Percentiles rank a stretch among this genome's conserved stretches.
These are phyloP conservation scores for Solanum lignicaule DNA, from an alignment of 257 asterid genomes.

Conservation along the genomic window DNA sequence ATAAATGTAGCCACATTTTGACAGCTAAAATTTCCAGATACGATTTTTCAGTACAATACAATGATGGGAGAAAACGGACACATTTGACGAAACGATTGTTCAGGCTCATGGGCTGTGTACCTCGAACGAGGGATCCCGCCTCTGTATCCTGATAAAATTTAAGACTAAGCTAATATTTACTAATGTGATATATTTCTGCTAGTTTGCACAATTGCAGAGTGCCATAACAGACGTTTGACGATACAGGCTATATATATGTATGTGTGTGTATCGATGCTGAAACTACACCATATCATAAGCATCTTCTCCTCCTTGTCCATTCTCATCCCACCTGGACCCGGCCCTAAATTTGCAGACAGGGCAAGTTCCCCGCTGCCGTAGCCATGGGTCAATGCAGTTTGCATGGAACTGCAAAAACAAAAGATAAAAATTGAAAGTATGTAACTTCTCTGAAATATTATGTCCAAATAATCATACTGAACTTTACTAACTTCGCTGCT, in stretches of 20 bases:
- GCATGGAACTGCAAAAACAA: conserved; percentile 68
- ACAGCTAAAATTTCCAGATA: neutral
- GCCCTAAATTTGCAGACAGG: conserved; percentile 94
- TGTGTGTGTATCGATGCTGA: neutral
- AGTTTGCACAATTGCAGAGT: neutral
- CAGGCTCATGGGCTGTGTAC: neutral
- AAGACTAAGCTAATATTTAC: neutral
- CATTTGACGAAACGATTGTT: neutral
- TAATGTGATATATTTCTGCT: neutral
- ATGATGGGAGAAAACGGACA: neutral
- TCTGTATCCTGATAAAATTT: neutral
- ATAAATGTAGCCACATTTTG: neutral
- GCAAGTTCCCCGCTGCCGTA: conserved; percentile 95
- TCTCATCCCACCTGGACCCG: conserved; percentile 57
- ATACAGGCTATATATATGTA: neutral
- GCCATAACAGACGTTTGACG: neutral
- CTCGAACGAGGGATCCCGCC: neutral
- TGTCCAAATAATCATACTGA: neutral
- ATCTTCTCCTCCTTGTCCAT: conserved; percentile 39
- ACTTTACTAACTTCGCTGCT: neutral
- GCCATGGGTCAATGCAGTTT: conserved; percentile 96
- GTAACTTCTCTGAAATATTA: neutral
- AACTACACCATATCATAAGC: conserved; percentile 49
- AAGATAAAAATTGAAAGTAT: neutral
- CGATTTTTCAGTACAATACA: neutral